These are phyloP conservation scores for Eucalyptus urophylla DNA, from an alignment of 345 rosid genomes.

Conservation along the genomic window DNA sequence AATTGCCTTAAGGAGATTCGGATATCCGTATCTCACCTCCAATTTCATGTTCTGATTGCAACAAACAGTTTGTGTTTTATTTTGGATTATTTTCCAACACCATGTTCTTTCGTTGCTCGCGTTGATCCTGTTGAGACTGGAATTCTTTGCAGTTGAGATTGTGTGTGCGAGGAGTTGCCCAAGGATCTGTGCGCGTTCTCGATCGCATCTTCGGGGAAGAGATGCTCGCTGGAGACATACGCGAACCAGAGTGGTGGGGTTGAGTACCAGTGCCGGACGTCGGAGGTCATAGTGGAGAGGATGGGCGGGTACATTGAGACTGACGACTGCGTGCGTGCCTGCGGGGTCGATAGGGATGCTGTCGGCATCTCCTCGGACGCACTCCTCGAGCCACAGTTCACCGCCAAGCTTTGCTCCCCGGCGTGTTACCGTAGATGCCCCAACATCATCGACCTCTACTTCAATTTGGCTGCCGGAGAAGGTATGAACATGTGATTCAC, in stretches of 20 bases:
- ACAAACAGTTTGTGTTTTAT: too few relatives aligned
- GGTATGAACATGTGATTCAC: constrained; percentile 20
- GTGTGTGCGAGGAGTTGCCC: constrained; percentile 57
- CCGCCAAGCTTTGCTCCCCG: constrained; percentile 73
- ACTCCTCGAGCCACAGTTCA: constrained; percentile 66
- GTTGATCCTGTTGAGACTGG: not conserved
- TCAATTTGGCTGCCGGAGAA: constrained; percentile 94
- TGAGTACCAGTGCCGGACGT: constrained; percentile 71
- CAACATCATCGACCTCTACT: constrained; percentile 91
- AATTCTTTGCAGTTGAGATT: constrained; percentile 27
- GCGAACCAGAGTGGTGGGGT: constrained; percentile 11
- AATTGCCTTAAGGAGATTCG: too few relatives aligned
- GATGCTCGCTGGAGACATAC: constrained; percentile 69
- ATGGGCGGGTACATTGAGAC: constrained; percentile 68
- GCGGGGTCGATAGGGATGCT: constrained; percentile 74
- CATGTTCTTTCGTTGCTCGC: not conserved
- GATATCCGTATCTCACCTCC: too few relatives aligned
- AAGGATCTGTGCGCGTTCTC: constrained; percentile 65
- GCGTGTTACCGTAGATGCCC: constrained; percentile 65
- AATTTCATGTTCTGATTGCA: too few relatives aligned
- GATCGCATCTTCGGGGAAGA: constrained; percentile 60
- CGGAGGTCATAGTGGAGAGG: constrained; percentile 66
- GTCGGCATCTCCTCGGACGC: constrained; percentile 92
- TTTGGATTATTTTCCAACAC: too few relatives aligned
- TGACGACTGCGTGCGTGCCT: constrained; percentile 57